Evolutionary conservation across 1,139 yeast genomes (phyloP), one percentile per base, ranked within the genome.

Genomic region (Yamadazyma mexicana): DNA sequence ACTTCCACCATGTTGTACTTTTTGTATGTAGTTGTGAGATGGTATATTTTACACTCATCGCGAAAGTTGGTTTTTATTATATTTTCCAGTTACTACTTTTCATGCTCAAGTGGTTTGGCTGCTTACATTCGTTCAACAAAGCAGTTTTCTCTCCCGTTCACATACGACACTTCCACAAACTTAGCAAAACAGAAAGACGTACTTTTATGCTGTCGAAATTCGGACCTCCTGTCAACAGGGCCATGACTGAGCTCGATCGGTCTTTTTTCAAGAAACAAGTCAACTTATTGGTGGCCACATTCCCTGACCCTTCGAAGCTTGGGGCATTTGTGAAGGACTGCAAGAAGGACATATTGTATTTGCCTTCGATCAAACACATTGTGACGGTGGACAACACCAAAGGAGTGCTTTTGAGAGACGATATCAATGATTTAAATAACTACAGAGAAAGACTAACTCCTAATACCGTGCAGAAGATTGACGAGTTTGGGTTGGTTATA

Each of bases 361-460:
- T 83, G 17, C 87, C 87, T 9, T 74, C 83, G 3, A 64, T 85
- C 14, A 79, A 86, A 30, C 85, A 83, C 48, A 79, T 87, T 8
- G 79, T 84, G 3, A 69, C 72, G 29, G 58, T 79, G 28, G 52
- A 64, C 12, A 63, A 63, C 17, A 54, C 69, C 9, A 83, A 82
- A 54, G 94, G 83, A 4, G 80, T 89, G 0, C 62, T 88, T 25
- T 63, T 89, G 31, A 70, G 76, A 18, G 83, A 81, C 32, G 73
- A 71, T 6, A 61, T 84, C 6, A 57, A 59, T 4, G 62, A 62
- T 4, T 52, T 73, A 0, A 66, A 61, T 1, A 62, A 67, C 15
- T 76, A 73, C 16, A 49, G 62, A 5, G 43, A 53, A 0, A 58
- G 66, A 7, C 51, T 87, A n/a, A 58, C 79, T 45, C 29, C 64